These are phyloP conservation scores for Fraxinus quadrangulata DNA, from an alignment of 257 asterid species.

Conservation along the genomic window DNA sequence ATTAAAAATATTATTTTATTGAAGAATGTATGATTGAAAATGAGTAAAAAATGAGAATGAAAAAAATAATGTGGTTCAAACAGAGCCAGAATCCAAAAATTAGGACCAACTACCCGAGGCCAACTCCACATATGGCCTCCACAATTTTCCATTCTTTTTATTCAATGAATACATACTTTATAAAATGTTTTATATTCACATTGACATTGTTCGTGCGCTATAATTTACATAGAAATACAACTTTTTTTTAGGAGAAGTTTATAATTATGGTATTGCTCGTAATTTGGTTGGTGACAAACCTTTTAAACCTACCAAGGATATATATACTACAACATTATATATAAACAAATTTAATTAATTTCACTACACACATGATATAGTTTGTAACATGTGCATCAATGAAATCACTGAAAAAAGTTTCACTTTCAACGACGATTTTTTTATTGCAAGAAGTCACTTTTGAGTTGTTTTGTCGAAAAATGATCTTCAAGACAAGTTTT, in stretches of 20 bases:
- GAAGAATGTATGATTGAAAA: too few species aligned
- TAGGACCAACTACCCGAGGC: not conserved
- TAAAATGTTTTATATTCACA: slow-evolving; percentile 19
- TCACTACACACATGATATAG: not conserved
- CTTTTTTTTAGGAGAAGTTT: too few species aligned
- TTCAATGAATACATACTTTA: slow-evolving; percentile 18
- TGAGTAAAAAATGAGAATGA: too few species aligned
- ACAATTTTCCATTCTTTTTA: slow-evolving; percentile 4
- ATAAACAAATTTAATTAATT: not conserved
- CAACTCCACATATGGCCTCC: not conserved
- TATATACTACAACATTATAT: not conserved
- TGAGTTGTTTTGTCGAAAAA: not conserved
- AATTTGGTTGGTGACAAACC: slow-evolving; percentile 39
- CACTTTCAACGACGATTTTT: too few species aligned
- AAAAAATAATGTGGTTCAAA: too few species aligned
- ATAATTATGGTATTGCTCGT: slow-evolving; percentile 25
- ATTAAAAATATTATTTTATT: too few species aligned
- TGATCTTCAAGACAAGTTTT: not conserved
- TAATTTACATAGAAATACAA: not conserved
- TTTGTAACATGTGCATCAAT: not conserved
- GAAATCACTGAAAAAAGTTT: not conserved
- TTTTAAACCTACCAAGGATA: slow-evolving; percentile 27
- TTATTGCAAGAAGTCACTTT: not conserved
- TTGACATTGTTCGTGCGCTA: not conserved
- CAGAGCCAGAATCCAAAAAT: not conserved